Conservation (phyloP, 176 grass and related monocot species). For the sorghum (Sorghum bicolor) region Sorghum_bicolor_NCBIv3 NC_012875.2:54154501-54155000, state of each 20-base stretch:
- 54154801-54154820: conserved; percentile 42
- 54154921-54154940: conserved; percentile 69
- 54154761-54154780: conserved; percentile 57
- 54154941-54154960: conserved; percentile 60
- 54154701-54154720: conserved; percentile 96
- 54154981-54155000: conserved; percentile 79
- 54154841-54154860: conserved; percentile 83
- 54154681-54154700: conserved; percentile 83
- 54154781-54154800: conserved; percentile 83
- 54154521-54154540: conserved; percentile 3
- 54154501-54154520: neutral
- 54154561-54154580: neutral
- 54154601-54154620: conserved; percentile 74
- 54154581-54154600: conserved; percentile 4
- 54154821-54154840: conserved; percentile 64
- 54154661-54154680: conserved; percentile 57
- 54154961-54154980: conserved; percentile 60
- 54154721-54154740: conserved; percentile 62
- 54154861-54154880: conserved; percentile 52
- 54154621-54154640: conserved; percentile 77
- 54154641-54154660: conserved; percentile 89
- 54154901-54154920: conserved; percentile 48
- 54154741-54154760: conserved; percentile 32
- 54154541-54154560: neutral
- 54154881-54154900: conserved; percentile 41